Percentiles rank a stretch among this genome's conserved stretches.
These are phyloP conservation scores for Xylaria sp. DNA, from an alignment of 2,329 filamentous ascomycete species.

Conservation along the genomic window DNA sequence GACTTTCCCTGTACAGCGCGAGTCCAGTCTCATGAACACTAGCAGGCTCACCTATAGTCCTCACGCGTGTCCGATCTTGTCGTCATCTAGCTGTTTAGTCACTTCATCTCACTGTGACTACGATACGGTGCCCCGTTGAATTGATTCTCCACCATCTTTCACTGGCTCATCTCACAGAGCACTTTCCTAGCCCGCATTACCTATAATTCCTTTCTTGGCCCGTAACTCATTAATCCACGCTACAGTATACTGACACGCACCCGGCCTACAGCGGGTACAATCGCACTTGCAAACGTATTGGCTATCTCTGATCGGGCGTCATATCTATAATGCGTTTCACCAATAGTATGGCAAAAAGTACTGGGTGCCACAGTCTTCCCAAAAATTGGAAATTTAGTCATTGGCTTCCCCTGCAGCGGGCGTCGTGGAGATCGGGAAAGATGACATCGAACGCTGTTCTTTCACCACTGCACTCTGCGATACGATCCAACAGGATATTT, in stretches of 20 bases:
- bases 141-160: slow-evolving; percentile 51
- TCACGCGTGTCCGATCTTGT: slow-evolving; percentile 56
- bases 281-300: slow-evolving; percentile 29
- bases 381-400: slow-evolving; percentile 43
- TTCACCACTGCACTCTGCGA: slow-evolving; percentile 41
- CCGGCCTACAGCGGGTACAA: slow-evolving; percentile 33
- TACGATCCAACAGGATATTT: slow-evolving; percentile 24
- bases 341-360: slow-evolving; percentile 49
- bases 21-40: slow-evolving; percentile 57
- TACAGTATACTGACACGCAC: slow-evolving; percentile 3
- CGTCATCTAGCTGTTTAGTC: slow-evolving; percentile 56
- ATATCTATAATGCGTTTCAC: slow-evolving; percentile 49
- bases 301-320: slow-evolving; percentile 40
- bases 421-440: slow-evolving; percentile 40
- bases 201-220: neutral
- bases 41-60: slow-evolving; percentile 46
- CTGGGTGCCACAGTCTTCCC: slow-evolving; percentile 44
- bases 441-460: slow-evolving; percentile 39
- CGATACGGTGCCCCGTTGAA: slow-evolving; percentile 57
- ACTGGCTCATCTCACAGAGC: slow-evolving; percentile 62
- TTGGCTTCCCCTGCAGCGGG: slow-evolving; percentile 46
- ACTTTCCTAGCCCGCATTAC: slow-evolving; percentile 56
- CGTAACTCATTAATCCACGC: neutral
- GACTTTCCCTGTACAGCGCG: slow-evolving; percentile 57
- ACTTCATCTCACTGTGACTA: slow-evolving; percentile 59